Percentiles rank a stretch among this genome's conserved stretches.
Conservation (phyloP, 768 basidiomycete species). For the Trametes cinnabarina region DNA sequence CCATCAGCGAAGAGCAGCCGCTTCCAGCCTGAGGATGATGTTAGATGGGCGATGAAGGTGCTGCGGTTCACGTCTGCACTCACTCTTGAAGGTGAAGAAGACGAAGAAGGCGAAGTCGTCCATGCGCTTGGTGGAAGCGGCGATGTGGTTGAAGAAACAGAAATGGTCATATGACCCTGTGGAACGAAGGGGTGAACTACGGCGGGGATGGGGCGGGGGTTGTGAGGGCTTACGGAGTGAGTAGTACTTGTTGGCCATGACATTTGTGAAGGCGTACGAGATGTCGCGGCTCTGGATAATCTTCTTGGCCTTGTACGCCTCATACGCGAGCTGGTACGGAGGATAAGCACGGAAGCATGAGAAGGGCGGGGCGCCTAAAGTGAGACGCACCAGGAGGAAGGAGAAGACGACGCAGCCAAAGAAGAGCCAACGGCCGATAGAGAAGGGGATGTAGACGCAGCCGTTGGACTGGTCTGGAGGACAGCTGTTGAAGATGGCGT, state of each 20-base stretch:
- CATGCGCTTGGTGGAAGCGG: constrained; percentile 90
- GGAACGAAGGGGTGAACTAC: not conserved
- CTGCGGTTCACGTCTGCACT: constrained; percentile 25
- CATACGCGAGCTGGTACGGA: constrained; percentile 78
- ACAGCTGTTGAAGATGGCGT: constrained; percentile 84
- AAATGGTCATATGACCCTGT: constrained; percentile 94
- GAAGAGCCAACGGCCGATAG: constrained; percentile 93
- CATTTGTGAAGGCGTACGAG: constrained; percentile 96
- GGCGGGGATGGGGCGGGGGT: not conserved
- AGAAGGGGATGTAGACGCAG: constrained; percentile 86
- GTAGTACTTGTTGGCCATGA: constrained; percentile 96
- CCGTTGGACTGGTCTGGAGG: constrained; percentile 46
- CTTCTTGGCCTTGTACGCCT: constrained; percentile 86
- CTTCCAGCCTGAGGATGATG: constrained; percentile 65
- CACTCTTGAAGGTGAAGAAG: constrained; percentile 99
- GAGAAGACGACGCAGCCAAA: constrained; percentile 97
- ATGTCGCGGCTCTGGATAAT: constrained; percentile 96
- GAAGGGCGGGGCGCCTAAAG: not conserved
- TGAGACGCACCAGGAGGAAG: constrained; percentile 78
- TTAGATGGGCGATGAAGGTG: not conserved
- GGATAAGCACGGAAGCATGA: not conserved
- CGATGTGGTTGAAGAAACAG: constrained; percentile 97
- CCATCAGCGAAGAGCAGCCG: constrained; percentile 88
- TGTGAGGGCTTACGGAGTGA: constrained; percentile 68
- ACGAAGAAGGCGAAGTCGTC: constrained; percentile 99